These are phyloP conservation scores for Diaporthe nobilis DNA, from an alignment of 2,329 filamentous ascomycete species.

Conservation along the genomic window DNA sequence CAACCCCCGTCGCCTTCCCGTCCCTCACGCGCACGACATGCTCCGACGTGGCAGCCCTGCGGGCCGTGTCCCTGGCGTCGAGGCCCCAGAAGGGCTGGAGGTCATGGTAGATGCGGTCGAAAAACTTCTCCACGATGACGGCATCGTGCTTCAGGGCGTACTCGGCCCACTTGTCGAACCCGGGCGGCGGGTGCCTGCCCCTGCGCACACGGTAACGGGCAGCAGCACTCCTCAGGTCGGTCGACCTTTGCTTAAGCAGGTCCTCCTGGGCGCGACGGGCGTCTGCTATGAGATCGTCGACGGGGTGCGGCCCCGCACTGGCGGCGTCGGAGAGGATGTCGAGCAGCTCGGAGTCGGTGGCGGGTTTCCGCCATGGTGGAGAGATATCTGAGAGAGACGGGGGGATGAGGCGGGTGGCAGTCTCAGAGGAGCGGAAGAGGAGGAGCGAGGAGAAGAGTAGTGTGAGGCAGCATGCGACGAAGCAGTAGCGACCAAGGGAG, in stretches of 20 bases:
- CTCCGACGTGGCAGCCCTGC: conserved; percentile 58
- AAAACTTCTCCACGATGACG: conserved; percentile 63
- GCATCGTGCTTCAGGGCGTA: conserved; percentile 59
- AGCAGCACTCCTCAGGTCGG: conserved; percentile 60
- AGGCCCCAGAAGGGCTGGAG: conserved; percentile 69
- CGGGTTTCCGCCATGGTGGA: conserved; percentile 41
- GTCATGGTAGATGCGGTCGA: conserved; percentile 69
- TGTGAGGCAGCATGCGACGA: conserved; percentile 37
- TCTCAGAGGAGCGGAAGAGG: conserved; percentile 37
- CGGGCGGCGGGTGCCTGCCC: conserved; percentile 64
- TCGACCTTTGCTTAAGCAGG: conserved; percentile 57
- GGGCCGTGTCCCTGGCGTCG: conserved; percentile 52
- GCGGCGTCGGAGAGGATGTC: conserved; percentile 35
- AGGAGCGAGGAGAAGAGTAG: conserved; percentile 40
- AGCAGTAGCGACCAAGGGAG: conserved; percentile 37
- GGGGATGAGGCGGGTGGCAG: conserved; percentile 25
- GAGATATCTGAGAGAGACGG: conserved; percentile 31
- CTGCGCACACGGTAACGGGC: conserved; percentile 60
- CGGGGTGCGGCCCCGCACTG: conserved; percentile 53
- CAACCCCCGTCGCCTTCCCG: conserved; percentile 56
- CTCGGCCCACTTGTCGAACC: conserved; percentile 63
- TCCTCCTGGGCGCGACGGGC: conserved; percentile 56
- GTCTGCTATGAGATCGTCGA: conserved; percentile 59
- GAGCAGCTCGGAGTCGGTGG: conserved; percentile 43
- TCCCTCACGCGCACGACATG: conserved; percentile 64